Evolutionary conservation across 2,329 filamentous ascomycete species (phyloP), one percentile per base, ranked within the genome.

Genomic region (Drechslera avenae): DNA sequence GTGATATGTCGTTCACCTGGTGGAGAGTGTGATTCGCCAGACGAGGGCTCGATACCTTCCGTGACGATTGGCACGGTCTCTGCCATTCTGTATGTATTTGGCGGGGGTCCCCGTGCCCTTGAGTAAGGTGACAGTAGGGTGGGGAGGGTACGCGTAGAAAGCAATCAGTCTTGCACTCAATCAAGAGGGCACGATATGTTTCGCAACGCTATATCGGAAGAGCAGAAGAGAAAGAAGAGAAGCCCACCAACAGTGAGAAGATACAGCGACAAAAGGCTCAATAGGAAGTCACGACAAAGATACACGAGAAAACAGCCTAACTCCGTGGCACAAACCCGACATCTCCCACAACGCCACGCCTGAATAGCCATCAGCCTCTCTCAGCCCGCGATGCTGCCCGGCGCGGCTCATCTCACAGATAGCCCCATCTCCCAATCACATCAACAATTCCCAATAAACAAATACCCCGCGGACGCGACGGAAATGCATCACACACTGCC

Each of bases 21-120:
- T 7, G 67, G 68, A 14, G 64, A 68, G 46, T 73, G 67, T 21
- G 67, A 60, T 46, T 65, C 42, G 18, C 68, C 68, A 13, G 66
- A 71, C 10, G 59, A 62, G 4, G 69, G 69, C 43, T 72, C 69
- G 19, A 73, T 56, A 19, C 69, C 69, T 5, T 64, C 62, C 45
- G 68, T 72, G 32, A 68, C 31, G n/a, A 71, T 67, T 1, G 67
- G 66, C 2, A 52, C 52, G 1, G 54, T 47, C 9, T 66, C 63
- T 14, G 63, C 54, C 62, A 69, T 68, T 9, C 7, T 41, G 28
- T 19, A 16, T 36, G 4, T 39, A 1, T 31, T 4, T 31, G 21
- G 9, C n/a, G 7, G 17, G 28, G 16, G 3, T 19, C 13, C 30
- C 3, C 1, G 12, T 17, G 26, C 16, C 14, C 26, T 19, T 28